These are phyloP conservation scores for Ilyonectria mors-panacis DNA, from an alignment of 2,329 filamentous ascomycete genomes.

Conservation along the genomic window DNA sequence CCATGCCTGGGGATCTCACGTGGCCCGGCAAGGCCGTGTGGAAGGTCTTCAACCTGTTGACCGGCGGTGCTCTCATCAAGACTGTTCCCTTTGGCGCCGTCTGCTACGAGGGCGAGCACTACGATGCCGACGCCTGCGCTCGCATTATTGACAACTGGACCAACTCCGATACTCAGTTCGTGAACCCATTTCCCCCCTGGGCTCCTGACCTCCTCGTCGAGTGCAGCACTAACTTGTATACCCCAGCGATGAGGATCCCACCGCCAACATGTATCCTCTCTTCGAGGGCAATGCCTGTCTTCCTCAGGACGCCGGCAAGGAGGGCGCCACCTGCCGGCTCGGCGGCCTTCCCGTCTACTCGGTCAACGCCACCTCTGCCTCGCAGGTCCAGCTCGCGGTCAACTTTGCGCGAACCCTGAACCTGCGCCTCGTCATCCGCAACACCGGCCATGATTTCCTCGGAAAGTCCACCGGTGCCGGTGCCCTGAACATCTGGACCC, in stretches of 20 bases:
- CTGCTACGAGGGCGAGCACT: constrained; percentile 49
- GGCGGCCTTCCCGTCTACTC: constrained; percentile 60
- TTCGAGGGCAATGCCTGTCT: constrained; percentile 55
- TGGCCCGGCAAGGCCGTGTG: constrained; percentile 49
- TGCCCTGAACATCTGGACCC: constrained; percentile 69
- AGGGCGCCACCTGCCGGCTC: constrained; percentile 50
- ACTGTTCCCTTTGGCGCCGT: constrained; percentile 50
- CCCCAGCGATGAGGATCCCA: constrained; percentile 36
- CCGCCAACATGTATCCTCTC: constrained; percentile 54
- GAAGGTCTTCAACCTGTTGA: constrained; percentile 52
- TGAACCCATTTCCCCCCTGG: neutral
- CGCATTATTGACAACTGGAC: constrained; percentile 48
- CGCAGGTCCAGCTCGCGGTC: constrained; percentile 61
- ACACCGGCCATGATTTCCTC: constrained; percentile 65
- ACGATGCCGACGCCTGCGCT: constrained; percentile 48
- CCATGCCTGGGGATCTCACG: constrained; percentile 49
- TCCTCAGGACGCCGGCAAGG: constrained; percentile 44
- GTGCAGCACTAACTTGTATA: neutral
- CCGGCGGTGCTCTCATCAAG: constrained; percentile 50
- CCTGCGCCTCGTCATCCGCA: constrained; percentile 61
- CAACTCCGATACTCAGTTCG: constrained; percentile 39
- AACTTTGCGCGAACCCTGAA: constrained; percentile 62
- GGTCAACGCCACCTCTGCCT: constrained; percentile 57
- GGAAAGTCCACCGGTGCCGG: constrained; percentile 73
- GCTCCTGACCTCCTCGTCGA: too few species aligned